phyloP scores from a whole-genome alignment of 352 stramenopile species.

The Phytophthora sp. region DNA sequence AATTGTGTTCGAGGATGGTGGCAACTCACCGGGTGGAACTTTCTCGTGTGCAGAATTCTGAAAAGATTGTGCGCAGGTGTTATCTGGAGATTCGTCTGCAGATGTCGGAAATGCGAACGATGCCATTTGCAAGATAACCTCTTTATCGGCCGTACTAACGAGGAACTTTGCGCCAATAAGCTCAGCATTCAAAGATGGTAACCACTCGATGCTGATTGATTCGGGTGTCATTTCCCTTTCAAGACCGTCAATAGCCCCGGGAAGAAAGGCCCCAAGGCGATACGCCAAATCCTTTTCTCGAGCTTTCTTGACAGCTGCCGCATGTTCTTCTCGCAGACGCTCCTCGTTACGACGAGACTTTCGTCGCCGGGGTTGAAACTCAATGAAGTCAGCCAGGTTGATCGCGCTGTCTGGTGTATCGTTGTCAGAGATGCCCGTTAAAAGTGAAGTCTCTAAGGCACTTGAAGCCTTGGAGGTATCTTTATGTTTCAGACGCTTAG shows the following conservation, averaged over 20 bases:
- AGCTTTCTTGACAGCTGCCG: conserved; percentile 61
- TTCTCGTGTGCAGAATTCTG: conserved; percentile 3
- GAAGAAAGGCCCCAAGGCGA: conserved; percentile 52
- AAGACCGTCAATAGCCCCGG: conserved; percentile 8
- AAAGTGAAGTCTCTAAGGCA: conserved; percentile 17
- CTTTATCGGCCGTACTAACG: conserved; percentile 25
- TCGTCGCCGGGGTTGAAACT: conserved; percentile 39
- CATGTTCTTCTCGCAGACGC: conserved; percentile 70
- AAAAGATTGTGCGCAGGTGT: not conserved
- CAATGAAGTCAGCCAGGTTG: conserved; percentile 30
- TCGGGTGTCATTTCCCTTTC: conserved; percentile 6
- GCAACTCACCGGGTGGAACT: not conserved
- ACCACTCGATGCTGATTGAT: conserved; percentile 29
- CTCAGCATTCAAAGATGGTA: conserved; percentile 29
- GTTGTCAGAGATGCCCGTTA: conserved; percentile 37
- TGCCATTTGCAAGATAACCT: conserved; percentile 7
- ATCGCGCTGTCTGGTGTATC: conserved; percentile 49
- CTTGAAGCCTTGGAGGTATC: not conserved
- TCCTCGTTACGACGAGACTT: conserved; percentile 77
- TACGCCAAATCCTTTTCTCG: conserved; percentile 69
- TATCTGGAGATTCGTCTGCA: not conserved
- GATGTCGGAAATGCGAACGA: conserved; percentile 25
- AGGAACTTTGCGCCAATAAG: conserved; percentile 37
- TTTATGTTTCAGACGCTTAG: conserved; percentile 22
- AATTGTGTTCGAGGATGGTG: not conserved